Evolutionary conservation across 192 early-diverging fungal species (phyloP).

Genomic region (Coemansia sp.): DNA sequence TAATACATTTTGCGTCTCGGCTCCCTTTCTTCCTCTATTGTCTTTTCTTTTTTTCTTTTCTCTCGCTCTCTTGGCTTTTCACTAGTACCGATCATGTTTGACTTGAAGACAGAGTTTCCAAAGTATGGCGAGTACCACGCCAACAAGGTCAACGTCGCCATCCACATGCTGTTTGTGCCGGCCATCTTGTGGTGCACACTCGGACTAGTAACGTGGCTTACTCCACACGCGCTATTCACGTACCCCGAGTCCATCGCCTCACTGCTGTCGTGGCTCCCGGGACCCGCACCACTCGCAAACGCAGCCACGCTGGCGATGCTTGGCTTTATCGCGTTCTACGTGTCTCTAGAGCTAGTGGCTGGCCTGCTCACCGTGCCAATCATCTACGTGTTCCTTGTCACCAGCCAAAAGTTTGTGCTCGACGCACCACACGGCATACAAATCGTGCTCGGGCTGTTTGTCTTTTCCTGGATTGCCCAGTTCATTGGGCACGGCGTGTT

Average conservation of each 20-base stretch:
- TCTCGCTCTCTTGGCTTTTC: neutral
- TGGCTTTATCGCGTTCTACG: conserved; percentile 76
- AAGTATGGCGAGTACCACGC: conserved; percentile 83
- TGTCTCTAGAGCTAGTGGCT: conserved; percentile 67
- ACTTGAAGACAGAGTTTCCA: conserved; percentile 77
- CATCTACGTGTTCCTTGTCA: conserved; percentile 63
- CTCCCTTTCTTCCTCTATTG: neutral
- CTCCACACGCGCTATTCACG: conserved; percentile 42
- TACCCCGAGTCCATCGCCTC: conserved; percentile 38
- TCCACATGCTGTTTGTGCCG: conserved; percentile 92
- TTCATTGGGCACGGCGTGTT: conserved; percentile 89
- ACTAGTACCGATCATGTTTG: conserved; percentile 62
- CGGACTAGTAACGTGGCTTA: conserved; percentile 61
- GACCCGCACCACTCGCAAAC: conserved; percentile 49
- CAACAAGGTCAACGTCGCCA: conserved; percentile 76
- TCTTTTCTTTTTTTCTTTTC: neutral
- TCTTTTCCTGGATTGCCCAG: conserved; percentile 83
- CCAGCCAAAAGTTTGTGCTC: conserved; percentile 65
- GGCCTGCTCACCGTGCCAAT: conserved; percentile 62
- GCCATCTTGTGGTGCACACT: conserved; percentile 82
- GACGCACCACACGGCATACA: conserved; percentile 56
- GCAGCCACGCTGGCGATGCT: conserved; percentile 60
- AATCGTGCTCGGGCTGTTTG: conserved; percentile 65
- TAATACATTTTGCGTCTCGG: no score
- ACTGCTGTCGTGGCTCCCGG: conserved; percentile 43